Evolutionary conservation across 805 yeast genomes (phyloP).

Genomic region (Lipomyces oligophaga): DNA sequence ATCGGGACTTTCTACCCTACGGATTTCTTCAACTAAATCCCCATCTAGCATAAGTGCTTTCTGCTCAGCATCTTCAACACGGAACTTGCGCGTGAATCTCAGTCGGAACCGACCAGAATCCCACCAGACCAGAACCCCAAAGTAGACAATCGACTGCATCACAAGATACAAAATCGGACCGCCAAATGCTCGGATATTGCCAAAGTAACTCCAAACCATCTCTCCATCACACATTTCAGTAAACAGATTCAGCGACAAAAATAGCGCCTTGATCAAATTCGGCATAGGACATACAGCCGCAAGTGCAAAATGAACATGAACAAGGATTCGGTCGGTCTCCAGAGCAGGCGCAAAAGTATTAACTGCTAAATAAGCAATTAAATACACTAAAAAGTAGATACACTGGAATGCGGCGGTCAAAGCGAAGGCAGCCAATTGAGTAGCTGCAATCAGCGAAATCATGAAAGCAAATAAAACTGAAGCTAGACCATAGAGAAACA

Average conservation of each 20-base stretch:
- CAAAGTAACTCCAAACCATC: conserved; percentile 31
- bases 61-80: conserved; percentile 20
- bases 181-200: conserved; percentile 37
- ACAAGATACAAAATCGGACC: conserved; percentile 38
- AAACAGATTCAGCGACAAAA: conserved; percentile 37
- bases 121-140: conserved; percentile 35
- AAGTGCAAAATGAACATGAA: conserved; percentile 35
- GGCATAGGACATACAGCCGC: conserved; percentile 35
- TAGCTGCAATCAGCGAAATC: conserved; percentile 35
- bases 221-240: conserved; percentile 35
- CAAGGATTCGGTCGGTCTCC: conserved; percentile 30
- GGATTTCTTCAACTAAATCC: conserved; percentile 33
- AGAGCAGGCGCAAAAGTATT: conserved; percentile 35
- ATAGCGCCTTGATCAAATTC: conserved; percentile 34
- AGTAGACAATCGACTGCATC: conserved; percentile 31
- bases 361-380: conserved; percentile 35
- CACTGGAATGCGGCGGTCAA: conserved; percentile 38
- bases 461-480: conserved; percentile 34
- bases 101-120: conserved; percentile 37
- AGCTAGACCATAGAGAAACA: conserved; percentile 36
- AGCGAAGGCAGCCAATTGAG: conserved; percentile 42
- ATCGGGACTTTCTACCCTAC: conserved; percentile 31
- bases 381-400: conserved; percentile 35
- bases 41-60: conserved; percentile 22
- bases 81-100: conserved; percentile 9